Base-by-base conservation (phyloP, 805 yeast genomes). In the Scheffersomyces amazonensis region DNA sequence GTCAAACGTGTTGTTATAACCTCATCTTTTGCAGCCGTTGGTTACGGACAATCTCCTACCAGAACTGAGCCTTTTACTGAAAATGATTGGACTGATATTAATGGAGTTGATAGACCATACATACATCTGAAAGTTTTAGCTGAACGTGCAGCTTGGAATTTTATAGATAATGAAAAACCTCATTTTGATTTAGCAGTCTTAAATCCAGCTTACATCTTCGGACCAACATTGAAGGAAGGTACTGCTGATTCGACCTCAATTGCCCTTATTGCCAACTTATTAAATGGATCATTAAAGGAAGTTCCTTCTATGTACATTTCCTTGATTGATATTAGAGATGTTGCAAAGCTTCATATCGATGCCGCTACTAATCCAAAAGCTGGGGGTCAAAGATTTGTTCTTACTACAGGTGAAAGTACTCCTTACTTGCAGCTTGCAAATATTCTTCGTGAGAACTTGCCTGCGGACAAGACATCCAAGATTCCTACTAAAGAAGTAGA, bases 181-280 rank as follows among this genome's bases (percentile, higher is more conserved):
- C n/a, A n/a, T 21, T 21, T 21, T 21, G 23, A 10, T 8, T 21
- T 21, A 21, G 10, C 23, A 7, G 10, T 10, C 23, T 8, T 21
- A 8, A 21, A 21, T 21, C 23, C 23, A 8, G 23, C 23, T 21
- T 21, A 21, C 10, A 21, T 21, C 23, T 21, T 21, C 10, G 23
- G 23, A 8, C 23, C 23, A 8, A 51, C 49, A 28, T 60, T 53
- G 23, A 50, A 58, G 48, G 63, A 58, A 25, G 32, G 61, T 29
- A 44, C 58, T 36, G 65, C 37, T 24, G 46, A 45, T 16, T 24
- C 54, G 20, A 21, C 23, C 10, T 21, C 23, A 8, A 21, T 21
- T 21, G 23, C 23, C 23, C 10, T 21, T 7, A 21, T 21, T 21
- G 23, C 10, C 10, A 21, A 21, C 23, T 21, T 21, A 21, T 21